Evolutionary conservation across 495 filamentous ascomycete genomes (phyloP).

Genomic region (Amniculicola lignicola): DNA sequence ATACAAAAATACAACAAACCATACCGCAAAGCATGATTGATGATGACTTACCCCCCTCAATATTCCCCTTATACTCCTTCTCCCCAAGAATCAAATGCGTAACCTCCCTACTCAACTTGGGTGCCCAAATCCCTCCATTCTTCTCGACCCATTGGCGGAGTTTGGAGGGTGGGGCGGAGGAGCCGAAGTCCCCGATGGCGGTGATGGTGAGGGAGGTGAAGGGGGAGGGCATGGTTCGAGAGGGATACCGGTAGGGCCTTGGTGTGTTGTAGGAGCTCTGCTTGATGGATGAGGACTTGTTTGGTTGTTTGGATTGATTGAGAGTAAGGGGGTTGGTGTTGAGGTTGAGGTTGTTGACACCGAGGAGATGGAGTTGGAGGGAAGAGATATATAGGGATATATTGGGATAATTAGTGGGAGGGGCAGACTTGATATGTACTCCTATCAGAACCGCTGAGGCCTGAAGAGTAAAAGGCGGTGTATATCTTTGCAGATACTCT

Average conservation of each 20-base stretch:
- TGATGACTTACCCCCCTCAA: slow-evolving; percentile 46
- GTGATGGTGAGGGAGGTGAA: slow-evolving; percentile 34
- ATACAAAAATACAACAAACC: not conserved
- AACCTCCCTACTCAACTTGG: slow-evolving; percentile 43
- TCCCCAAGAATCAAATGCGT: slow-evolving; percentile 60
- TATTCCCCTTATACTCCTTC: slow-evolving; percentile 50
- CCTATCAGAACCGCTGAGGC: no score
- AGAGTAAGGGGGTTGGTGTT: no score
- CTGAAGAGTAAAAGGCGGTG: no score
- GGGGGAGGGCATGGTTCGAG: not conserved
- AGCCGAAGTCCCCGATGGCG: slow-evolving; percentile 48
- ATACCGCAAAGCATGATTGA: not conserved
- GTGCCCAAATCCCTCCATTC: slow-evolving; percentile 51
- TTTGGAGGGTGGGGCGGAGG: slow-evolving; percentile 39
- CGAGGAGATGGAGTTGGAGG: no score
- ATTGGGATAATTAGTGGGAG: no score
- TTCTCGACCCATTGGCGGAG: slow-evolving; percentile 54
- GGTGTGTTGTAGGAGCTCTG: not conserved
- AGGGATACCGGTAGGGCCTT: not conserved
- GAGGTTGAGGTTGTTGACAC: no score
- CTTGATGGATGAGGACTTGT: no score
- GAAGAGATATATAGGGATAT: no score
- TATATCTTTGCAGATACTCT: no score
- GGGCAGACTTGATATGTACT: no score
- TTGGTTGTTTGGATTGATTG: no score